Conservation (phyloP, 108 stramenopile species). For the Fragilaria radians region DNA sequence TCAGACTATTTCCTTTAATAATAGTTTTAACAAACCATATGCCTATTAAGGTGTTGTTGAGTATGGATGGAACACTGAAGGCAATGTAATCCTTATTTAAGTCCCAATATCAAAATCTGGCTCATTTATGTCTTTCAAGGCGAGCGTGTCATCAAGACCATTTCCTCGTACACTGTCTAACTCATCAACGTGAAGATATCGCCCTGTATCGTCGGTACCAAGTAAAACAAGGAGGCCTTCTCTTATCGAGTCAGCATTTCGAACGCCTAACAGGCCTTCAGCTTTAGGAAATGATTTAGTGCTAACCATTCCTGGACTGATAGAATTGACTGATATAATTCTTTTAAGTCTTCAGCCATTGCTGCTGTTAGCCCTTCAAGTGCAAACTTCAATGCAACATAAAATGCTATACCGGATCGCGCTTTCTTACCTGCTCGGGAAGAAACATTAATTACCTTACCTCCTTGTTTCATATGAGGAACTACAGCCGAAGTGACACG, state of each 20-base stretch:
- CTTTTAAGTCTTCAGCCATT: constrained; percentile 51
- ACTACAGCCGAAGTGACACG: constrained; percentile 44
- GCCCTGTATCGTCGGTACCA: constrained; percentile 34
- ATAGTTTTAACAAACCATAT: no score
- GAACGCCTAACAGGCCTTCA: constrained; percentile 35
- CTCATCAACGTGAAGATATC: constrained; percentile 60
- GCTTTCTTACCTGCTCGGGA: constrained; percentile 58
- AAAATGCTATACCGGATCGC: constrained; percentile 36
- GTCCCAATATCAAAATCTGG: no score
- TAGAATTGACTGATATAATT: constrained; percentile 41
- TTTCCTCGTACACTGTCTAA: constrained; percentile 34
- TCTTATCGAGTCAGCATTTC: constrained; percentile 46
- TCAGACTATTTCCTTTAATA: no score
- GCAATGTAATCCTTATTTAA: no score
- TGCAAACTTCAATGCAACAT: constrained; percentile 55
- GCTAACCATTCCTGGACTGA: constrained; percentile 57
- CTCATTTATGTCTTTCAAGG: constrained; percentile 53
- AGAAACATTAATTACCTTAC: constrained; percentile 56
- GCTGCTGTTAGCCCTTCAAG: constrained; percentile 54
- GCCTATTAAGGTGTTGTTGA: no score
- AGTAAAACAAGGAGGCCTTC: constrained; percentile 37
- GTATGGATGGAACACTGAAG: no score
- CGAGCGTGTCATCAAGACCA: constrained; percentile 27
- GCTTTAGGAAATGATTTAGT: constrained; percentile 59
- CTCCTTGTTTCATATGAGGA: no score